These are phyloP conservation scores for Hypoxylon sp. DNA, from an alignment of 2,329 filamentous ascomycete genomes.

Conservation along the genomic window DNA sequence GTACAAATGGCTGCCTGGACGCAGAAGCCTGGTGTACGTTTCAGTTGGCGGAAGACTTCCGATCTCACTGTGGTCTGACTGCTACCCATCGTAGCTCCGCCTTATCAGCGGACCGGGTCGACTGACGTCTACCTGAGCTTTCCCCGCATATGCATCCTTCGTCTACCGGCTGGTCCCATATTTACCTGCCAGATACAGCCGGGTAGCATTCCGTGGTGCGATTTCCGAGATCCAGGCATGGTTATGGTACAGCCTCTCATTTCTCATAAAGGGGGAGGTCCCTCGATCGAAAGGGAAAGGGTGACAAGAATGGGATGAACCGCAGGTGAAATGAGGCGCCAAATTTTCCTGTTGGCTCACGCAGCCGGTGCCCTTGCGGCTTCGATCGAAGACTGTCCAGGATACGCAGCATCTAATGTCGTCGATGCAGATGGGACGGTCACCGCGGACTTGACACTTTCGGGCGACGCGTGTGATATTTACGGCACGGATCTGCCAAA, in stretches of 20 bases:
- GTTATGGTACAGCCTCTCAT: not conserved
- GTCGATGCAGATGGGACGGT: slow-evolving; percentile 30
- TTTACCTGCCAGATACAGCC: slow-evolving; percentile 8
- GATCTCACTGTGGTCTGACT: not conserved
- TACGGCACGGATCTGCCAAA: slow-evolving; percentile 36
- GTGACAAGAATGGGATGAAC: not conserved
- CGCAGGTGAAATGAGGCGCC: slow-evolving; percentile 19
- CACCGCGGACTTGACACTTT: slow-evolving; percentile 36
- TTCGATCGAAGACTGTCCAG: slow-evolving; percentile 37
- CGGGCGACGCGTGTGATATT: slow-evolving; percentile 35
- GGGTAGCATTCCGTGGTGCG: not conserved
- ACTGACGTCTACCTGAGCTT: not conserved
- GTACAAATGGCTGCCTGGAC: not conserved
- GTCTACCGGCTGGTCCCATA: not conserved
- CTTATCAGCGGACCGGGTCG: slow-evolving; percentile 5
- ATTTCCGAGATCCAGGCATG: not conserved
- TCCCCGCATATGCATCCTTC: slow-evolving; percentile 14
- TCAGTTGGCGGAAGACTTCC: not conserved
- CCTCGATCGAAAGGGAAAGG: not conserved
- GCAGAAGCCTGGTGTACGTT: not conserved
- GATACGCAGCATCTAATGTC: slow-evolving; percentile 38
- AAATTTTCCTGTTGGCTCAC: slow-evolving; percentile 14
- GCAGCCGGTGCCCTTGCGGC: slow-evolving; percentile 12
- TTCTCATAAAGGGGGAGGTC: not conserved
- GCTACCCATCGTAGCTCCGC: not conserved